A percentile compares a stretch with the other conserved stretches of the same genome.
These are phyloP conservation scores for Sporisorium scitamineum DNA, from an alignment of 1,284 basidiomycete genomes.

Conservation along the genomic window DNA sequence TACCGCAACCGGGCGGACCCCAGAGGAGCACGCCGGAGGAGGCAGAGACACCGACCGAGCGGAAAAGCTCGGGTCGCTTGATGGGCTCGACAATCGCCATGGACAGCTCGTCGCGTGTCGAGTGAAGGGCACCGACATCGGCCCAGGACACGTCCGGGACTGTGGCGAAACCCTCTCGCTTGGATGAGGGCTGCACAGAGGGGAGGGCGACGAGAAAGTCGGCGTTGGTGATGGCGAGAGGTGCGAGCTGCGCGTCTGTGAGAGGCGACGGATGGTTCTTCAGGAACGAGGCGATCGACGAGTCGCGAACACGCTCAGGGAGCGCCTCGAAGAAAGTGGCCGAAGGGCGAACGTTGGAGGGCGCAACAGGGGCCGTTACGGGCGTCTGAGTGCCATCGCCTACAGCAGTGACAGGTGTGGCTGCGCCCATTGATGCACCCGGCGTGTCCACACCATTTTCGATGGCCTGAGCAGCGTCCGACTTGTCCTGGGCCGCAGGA, in stretches of 20 bases:
- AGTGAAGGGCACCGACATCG: slow-evolving; percentile 91
- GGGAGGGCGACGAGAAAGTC: slow-evolving; percentile 81
- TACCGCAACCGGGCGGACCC: slow-evolving; percentile 98
- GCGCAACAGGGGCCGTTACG: background rate
- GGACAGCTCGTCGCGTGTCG: slow-evolving; percentile 87
- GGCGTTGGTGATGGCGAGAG: slow-evolving; percentile 80
- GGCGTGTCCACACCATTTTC: slow-evolving; percentile 11
- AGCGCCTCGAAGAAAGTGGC: slow-evolving; percentile 61
- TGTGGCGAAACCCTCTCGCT: slow-evolving; percentile 96
- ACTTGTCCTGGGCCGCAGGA: background rate
- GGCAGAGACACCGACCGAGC: slow-evolving; percentile 83
- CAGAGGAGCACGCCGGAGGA: slow-evolving; percentile 86
- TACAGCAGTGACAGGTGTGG: slow-evolving; percentile 12
- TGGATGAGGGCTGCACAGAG: slow-evolving; percentile 92
- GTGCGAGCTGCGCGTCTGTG: slow-evolving; percentile 80
- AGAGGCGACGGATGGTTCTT: slow-evolving; percentile 84
- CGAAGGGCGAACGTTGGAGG: slow-evolving; percentile 42
- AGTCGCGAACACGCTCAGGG: slow-evolving; percentile 70
- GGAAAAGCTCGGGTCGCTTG: slow-evolving; percentile 87
- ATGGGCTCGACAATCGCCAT: slow-evolving; percentile 99
- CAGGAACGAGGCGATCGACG: slow-evolving; percentile 89
- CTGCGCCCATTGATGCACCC: slow-evolving; percentile 14
- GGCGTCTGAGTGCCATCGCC: slow-evolving; percentile 23
- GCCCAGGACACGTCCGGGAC: slow-evolving; percentile 95
- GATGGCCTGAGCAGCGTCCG: background rate